Conservation (phyloP, 2,329 filamentous ascomycete species). For the Colletotrichum zoysiae region DNA sequence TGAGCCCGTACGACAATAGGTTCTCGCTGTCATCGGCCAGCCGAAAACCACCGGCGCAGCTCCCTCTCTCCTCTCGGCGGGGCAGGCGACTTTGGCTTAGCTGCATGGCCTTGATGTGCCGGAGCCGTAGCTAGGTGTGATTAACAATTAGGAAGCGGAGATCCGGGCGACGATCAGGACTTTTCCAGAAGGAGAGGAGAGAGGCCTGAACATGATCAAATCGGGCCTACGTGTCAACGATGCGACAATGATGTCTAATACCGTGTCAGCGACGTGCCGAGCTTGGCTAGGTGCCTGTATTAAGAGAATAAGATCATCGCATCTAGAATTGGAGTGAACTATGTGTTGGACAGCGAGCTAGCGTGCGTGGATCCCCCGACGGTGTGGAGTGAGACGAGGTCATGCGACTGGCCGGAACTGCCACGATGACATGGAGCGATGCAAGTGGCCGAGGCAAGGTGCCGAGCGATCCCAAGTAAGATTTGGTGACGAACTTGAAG, state of each 20-base stretch:
- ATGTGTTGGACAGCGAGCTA: background rate
- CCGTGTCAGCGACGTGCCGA: background rate
- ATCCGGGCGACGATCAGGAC: background rate
- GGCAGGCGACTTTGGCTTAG: slow-evolving; percentile 13
- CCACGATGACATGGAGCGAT: background rate
- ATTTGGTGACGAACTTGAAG: background rate
- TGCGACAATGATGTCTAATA: background rate
- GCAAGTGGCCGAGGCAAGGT: slow-evolving; percentile 13
- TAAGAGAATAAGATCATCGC: background rate
- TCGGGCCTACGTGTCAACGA: background rate
- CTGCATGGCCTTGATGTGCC: slow-evolving; percentile 25
- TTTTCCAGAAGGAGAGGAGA: background rate
- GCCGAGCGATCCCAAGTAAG: slow-evolving; percentile 23
- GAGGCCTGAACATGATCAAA: background rate
- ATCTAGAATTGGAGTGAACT: no score
- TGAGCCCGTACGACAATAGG: background rate
- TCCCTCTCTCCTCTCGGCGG: slow-evolving; percentile 16
- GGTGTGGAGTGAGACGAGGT: slow-evolving; percentile 3
- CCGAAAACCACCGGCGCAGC: slow-evolving; percentile 16
- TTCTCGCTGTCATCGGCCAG: slow-evolving; percentile 1
- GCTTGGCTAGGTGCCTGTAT: background rate
- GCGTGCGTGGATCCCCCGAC: background rate
- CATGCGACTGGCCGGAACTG: slow-evolving; percentile 8
- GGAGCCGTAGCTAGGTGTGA: background rate
- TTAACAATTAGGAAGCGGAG: background rate